Percentiles rank a stretch among this genome's conserved stretches.
Conservation (phyloP, 2,329 filamentous ascomycete species). For the Podosphaera fusca region DNA sequence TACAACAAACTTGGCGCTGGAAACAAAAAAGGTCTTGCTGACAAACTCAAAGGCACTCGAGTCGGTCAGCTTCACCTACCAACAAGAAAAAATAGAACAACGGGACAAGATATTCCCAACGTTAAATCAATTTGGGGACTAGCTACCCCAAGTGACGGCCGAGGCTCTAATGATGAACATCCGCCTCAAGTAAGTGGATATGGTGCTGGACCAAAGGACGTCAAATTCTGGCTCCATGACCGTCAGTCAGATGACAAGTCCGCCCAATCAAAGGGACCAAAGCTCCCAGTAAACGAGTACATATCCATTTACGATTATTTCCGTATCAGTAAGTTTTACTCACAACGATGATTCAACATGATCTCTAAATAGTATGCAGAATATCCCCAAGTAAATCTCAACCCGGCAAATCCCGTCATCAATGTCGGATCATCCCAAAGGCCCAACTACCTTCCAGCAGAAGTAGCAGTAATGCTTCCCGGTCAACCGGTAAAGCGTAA, state of each 20-base stretch:
- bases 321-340: slow-evolving; percentile 15
- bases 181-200: slow-evolving; percentile 1
- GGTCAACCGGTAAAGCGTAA: slow-evolving; percentile 39
- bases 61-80: background rate
- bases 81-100: background rate
- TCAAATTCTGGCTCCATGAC: slow-evolving; percentile 1
- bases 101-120: slow-evolving; percentile 1
- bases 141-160: slow-evolving; percentile 1
- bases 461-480: slow-evolving; percentile 35
- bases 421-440: slow-evolving; percentile 34
- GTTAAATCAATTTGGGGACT: slow-evolving; percentile 2
- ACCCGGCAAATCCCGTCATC: slow-evolving; percentile 30
- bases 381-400: slow-evolving; percentile 11
- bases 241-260: background rate
- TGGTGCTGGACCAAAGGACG: slow-evolving; percentile 3
- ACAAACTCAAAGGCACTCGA: slow-evolving; percentile 1
- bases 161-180: background rate
- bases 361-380: slow-evolving; percentile 3
- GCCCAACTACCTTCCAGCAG: slow-evolving; percentile 39
- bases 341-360: too few species aligned
- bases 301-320: slow-evolving; percentile 34
- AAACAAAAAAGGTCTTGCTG: background rate
- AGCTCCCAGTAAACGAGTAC: slow-evolving; percentile 16
- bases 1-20: background rate
- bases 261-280: background rate